These are phyloP conservation scores for Phyllosticta citrichinensis DNA, from an alignment of 2,329 filamentous ascomycete species.

Conservation along the genomic window DNA sequence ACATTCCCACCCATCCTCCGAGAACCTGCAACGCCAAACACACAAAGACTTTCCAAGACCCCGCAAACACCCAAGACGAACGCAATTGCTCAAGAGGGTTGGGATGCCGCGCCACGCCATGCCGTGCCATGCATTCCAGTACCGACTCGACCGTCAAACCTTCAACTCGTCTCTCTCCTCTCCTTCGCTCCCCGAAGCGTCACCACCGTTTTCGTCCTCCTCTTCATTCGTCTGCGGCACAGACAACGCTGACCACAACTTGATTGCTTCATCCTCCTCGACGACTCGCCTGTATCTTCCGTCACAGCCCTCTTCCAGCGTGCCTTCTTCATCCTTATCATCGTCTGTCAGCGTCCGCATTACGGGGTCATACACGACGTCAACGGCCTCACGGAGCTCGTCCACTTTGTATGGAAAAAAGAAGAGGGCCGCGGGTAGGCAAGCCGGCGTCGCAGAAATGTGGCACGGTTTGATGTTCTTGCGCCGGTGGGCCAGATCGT, in stretches of 20 bases:
- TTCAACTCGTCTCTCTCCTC: not conserved
- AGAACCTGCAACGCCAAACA: not conserved
- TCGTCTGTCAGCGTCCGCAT: not conserved
- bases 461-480: constrained; percentile 1
- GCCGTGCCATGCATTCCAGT: not conserved
- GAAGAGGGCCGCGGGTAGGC: constrained; percentile 13
- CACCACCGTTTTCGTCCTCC: not conserved
- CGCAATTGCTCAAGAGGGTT: not conserved
- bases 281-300: not conserved
- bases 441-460: not conserved
- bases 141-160: not conserved
- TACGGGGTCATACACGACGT: not conserved
- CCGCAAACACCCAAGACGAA: not conserved
- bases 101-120: not conserved
- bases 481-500: not conserved
- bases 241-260: not conserved
- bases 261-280: not conserved
- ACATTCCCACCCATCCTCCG: too few species aligned
- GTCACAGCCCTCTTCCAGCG: not conserved
- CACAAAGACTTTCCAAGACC: not conserved
- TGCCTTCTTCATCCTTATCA: not conserved
- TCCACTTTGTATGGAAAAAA: constrained; percentile 8
- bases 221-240: not conserved
- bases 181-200: not conserved
- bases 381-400: not conserved